Base-by-base conservation (phyloP, 768 basidiomycete species). In the Macrolepiota albuminosa region DNA sequence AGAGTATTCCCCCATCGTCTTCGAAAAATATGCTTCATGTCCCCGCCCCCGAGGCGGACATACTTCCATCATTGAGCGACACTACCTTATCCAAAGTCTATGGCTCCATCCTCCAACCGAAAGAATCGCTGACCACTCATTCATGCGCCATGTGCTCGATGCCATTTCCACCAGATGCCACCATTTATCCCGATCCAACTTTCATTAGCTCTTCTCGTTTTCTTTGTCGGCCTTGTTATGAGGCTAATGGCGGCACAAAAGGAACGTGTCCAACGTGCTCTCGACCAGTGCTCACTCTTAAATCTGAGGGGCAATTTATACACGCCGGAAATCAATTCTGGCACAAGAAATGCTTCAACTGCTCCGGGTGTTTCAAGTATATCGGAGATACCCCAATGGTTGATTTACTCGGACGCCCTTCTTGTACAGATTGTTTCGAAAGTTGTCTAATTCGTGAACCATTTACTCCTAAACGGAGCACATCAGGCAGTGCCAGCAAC, bases 341-440 rank as follows among this genome's bases (percentile, higher is more conserved):
- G 91, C 92, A 94, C 68, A 90, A 87, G 70, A 79, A 76, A 49
- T 94, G 92, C 70, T 94, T 93, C 73, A 78, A 77, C 62, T 94
- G 92, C 67, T 77, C 81, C 16, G 85, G 83, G 6, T 94, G 92
- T 68, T 79, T 75, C 70, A 88, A 84, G 73, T 81, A 86, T 62
- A 86, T 93, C 36, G 86, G 89, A 8, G 81, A 87, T 63, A 74
- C 74, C 2, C 92, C 92, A 0, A 85, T 91, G 84, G 87, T 93
- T 36, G 92, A 93, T 70, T 73, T 94, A n/a, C 74, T 91, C 13
- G 92, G 92, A 4, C 80, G 82, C 36, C 92, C 92, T 10, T 89
- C 86, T 45, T 94, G 92, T 65, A 75, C 80, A 7, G 87, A 87
- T 45, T 94, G 92, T 66, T 93, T 94, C 65, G 92, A 91, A 61